Percentiles rank a stretch among this genome's conserved stretches.
Conservation (phyloP, 768 basidiomycete species). For the Suillus subaureus region DNA sequence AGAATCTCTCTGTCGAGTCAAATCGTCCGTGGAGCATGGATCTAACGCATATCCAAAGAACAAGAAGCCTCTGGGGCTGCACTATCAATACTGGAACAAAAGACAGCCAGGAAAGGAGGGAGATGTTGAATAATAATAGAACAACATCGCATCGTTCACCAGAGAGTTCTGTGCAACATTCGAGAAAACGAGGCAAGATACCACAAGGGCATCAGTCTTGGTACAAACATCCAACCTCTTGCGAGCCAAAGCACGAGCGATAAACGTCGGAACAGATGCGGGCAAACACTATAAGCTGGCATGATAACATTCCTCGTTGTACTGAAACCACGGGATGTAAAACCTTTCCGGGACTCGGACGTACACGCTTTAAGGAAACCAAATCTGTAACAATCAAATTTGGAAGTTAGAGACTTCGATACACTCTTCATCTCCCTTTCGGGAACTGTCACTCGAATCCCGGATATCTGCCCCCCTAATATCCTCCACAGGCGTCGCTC, state of each 20-base stretch:
- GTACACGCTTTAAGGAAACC: background rate
- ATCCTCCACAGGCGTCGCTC: conserved; percentile 18
- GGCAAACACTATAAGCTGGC: background rate
- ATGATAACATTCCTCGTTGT: background rate
- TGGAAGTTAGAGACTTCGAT: background rate
- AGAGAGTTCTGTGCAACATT: too few relatives aligned
- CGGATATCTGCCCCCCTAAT: conserved; percentile 7
- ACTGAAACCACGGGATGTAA: background rate
- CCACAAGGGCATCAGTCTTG: background rate
- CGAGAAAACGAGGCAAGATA: background rate
- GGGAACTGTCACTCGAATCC: background rate
- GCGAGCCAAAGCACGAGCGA: background rate
- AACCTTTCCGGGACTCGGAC: background rate
- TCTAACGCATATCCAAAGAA: too few relatives aligned
- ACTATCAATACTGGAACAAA: too few relatives aligned
- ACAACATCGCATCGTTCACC: too few relatives aligned
- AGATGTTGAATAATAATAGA: too few relatives aligned
- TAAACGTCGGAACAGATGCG: background rate
- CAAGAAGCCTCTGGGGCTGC: too few relatives aligned
- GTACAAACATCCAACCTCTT: background rate
- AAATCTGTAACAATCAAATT: background rate
- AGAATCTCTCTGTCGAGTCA: too few relatives aligned
- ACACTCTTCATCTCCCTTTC: conserved; percentile 3
- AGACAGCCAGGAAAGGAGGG: too few relatives aligned
- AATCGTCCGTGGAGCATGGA: too few relatives aligned